Base-by-base conservation (phyloP, 176 grass and related monocot genomes). In the Rhynchospora breviuscula region DNA sequence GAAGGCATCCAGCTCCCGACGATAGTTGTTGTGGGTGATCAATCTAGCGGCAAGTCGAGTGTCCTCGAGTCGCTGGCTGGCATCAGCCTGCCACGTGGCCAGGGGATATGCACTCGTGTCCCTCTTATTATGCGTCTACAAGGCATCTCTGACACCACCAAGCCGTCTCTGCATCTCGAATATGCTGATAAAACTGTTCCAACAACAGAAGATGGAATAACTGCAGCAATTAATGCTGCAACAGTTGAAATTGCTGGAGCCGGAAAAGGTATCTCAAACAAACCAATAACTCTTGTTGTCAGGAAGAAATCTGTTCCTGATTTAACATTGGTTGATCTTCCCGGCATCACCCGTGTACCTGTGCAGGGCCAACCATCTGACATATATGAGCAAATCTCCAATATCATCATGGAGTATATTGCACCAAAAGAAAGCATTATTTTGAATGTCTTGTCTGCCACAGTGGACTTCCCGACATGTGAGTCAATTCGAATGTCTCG, bases 1-100 rank as follows among this genome's bases (percentile, higher is more conserved):
- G 80, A 84, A 43, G 86, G 86, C 69, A 87, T 87, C 25, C 70
- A 80, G 63, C 81, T 88, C 0, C 87, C 87, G 19, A 88, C 81
- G 31, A 88, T 88, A 52, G 87, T 88, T 10, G 81, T 88, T n/a
- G 81, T 88, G 6, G 87, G 87, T 3, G 87, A 84, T 19, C 81
- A 88, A 57, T 79, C 73, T 0, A 88, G 87, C 31, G 87, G 81
- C 18, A 88, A 88, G 63, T 88, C 87, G 1, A 83, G 78, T 31
- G 73, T 88, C 14, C 81, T 88, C 4, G 87, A 88, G 33, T 88
- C 87, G 8, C 72, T 88, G 2, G 81, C 87, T 1, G 87, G 87
- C 47, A 84, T 88, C 60, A 88, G 81, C 31, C 63, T 84, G 6
- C 87, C 86, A 0, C 70, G 81, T 1, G 87, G 87, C 12, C 87